Evolutionary conservation across 352 stramenopile genomes (phyloP), one percentile per base, ranked within the genome.

Genomic region (Phytopythium ostracodes): DNA sequence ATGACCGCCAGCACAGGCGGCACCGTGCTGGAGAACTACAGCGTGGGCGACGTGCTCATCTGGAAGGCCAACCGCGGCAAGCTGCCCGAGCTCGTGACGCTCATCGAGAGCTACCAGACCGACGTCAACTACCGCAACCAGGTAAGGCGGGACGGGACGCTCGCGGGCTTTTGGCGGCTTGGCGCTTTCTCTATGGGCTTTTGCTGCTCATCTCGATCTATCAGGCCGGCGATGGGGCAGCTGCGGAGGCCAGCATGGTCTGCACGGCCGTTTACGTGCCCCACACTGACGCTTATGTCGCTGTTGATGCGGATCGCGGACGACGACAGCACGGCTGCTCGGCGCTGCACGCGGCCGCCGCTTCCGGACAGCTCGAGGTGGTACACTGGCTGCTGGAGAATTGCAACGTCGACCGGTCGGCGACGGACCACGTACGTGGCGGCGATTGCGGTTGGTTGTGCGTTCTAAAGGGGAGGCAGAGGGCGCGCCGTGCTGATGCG

Each of bases 51-150:
- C 64, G 83, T 95, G 60, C 73, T 95, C 44, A 88, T 93, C 54
- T 91, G 84, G 62, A 95, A 95, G 62, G 79, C 82, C 38, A 85
- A 95, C 62, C 84, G 86, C 53, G 86, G 86, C 29, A 95, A 95
- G 70, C 72, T 92, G 40, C 76, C 87, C 60, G 86, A 95, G 64
- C 71, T 93, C 38, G 71, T 80, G 38, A 86, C 88, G 64, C 72
- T 95, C 46, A 63, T 95, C 27, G 71, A 93, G 42, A 76, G 87
- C 36, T 70, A 93, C 52, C 76, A 84, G 51, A 81, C 86, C 31
- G 86, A 95, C 66, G 71, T 95, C 65, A 95, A 93, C 64, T 95
- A 91, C 76, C 73, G 81, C 69, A 95, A 95, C 70, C 81, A 92
- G 83, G 86, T 84, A 54, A 52, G 42, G n/a, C n/a, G n/a, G n/a